phyloP scores from a whole-genome alignment of 768 basidiomycete species.

The Daedalea quercina region DNA sequence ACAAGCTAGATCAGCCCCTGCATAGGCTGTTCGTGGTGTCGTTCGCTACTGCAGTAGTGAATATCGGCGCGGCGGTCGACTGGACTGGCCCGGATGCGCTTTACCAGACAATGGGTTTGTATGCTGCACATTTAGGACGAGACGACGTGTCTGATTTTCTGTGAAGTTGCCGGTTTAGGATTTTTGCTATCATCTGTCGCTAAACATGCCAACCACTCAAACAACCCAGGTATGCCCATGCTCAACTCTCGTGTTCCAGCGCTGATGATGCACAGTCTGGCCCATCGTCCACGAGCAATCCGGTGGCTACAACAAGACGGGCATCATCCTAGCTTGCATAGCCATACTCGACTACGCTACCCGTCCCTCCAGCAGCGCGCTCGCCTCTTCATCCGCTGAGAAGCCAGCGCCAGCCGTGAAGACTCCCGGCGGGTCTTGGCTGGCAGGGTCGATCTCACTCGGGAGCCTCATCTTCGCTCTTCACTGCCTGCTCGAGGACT shows the following conservation, averaged over 20 bases:
- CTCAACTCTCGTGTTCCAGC: background rate
- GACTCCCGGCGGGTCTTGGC: slow-evolving; percentile 22
- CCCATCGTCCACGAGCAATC: slow-evolving; percentile 60
- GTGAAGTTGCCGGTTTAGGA: slow-evolving; percentile 59
- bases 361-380: slow-evolving; percentile 25
- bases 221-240: slow-evolving; percentile 56
- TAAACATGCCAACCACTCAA: slow-evolving; percentile 75
- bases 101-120: slow-evolving; percentile 47
- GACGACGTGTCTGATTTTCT: background rate
- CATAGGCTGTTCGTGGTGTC: slow-evolving; percentile 53
- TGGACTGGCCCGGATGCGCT: slow-evolving; percentile 40
- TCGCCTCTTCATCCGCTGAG: background rate
- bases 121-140: background rate
- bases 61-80: slow-evolving; percentile 44
- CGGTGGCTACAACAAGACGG: slow-evolving; percentile 65
- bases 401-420: background rate
- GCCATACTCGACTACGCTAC: slow-evolving; percentile 51
- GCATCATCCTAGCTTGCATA: slow-evolving; percentile 49
- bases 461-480: slow-evolving; percentile 66
- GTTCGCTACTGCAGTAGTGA: slow-evolving; percentile 41
- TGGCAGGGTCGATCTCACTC: slow-evolving; percentile 45
- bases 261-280: slow-evolving; percentile 35
- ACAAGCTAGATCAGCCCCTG: slow-evolving; percentile 40
- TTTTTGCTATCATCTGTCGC: slow-evolving; percentile 58
- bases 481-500: slow-evolving; percentile 67